Conservation (phyloP, 2,329 filamentous ascomycete genomes). For the Cladorrhinum sp. region DNA sequence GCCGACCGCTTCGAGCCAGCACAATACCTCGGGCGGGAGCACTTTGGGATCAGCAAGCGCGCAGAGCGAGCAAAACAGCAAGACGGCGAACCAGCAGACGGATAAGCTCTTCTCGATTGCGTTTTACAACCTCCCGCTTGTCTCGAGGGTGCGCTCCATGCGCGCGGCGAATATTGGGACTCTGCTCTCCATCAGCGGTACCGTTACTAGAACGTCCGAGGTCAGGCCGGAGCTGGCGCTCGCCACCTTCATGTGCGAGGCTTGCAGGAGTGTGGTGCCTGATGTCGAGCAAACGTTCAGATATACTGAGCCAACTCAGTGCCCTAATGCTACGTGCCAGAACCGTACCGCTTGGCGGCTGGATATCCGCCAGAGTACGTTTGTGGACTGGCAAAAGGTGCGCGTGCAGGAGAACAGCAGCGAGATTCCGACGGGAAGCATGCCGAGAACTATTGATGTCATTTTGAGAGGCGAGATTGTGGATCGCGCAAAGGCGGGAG, state of each 20-base stretch:
- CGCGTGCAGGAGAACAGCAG: constrained; percentile 97
- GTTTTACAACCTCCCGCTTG: constrained; percentile 87
- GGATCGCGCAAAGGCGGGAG: constrained; percentile 92
- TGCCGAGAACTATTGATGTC: constrained; percentile 97
- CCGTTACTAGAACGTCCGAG: constrained; percentile 94
- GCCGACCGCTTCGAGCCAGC: constrained; percentile 69
- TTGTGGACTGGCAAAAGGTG: constrained; percentile 99
- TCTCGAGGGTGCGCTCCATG: constrained; percentile 80
- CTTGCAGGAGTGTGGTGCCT: constrained; percentile 76
- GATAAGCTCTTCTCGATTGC: constrained; percentile 93
- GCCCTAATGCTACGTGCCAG: constrained; percentile 80
- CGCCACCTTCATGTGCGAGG: constrained; percentile 88
- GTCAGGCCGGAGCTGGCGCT: constrained; percentile 90
- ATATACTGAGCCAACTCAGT: constrained; percentile 95
- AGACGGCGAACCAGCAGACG: constrained; percentile 88
- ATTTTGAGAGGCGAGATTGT: constrained; percentile 97
- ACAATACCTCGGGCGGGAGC: constrained; percentile 65
- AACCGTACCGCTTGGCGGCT: constrained; percentile 93
- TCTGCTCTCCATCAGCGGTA: constrained; percentile 92
- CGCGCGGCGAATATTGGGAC: constrained; percentile 89
- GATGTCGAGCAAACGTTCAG: constrained; percentile 97
- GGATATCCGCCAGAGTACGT: constrained; percentile 96
- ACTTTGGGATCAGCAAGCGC: constrained; percentile 59
- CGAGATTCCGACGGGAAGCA: constrained; percentile 96
- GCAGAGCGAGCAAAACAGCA: constrained; percentile 66